Conservation (phyloP, 768 basidiomycete species). For the Mrakia frigida region DNA sequence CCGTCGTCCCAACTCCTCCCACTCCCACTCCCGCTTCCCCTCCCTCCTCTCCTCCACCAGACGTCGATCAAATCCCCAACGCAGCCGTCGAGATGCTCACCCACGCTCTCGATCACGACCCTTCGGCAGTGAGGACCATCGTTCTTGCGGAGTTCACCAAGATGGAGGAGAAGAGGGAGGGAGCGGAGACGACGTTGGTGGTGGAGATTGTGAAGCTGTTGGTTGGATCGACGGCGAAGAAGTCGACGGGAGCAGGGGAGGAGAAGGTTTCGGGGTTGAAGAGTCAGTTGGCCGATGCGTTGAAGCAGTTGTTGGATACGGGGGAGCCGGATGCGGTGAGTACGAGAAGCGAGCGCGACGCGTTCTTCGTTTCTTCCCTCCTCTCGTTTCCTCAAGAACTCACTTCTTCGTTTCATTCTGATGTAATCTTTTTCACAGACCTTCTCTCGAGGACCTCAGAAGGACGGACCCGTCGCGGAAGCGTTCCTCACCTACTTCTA, state of each 20-base stretch:
- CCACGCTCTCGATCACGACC: conserved; percentile 81
- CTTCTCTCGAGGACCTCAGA: conserved; percentile 35
- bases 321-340: conserved; percentile 39
- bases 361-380: too few species aligned
- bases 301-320: conserved; percentile 76
- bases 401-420: too few species aligned
- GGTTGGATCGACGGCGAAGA: conserved; percentile 53
- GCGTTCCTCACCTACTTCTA: conserved; percentile 92
- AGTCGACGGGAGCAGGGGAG: neutral
- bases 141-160: conserved; percentile 51
- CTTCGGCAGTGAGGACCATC: conserved; percentile 76
- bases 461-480: conserved; percentile 78
- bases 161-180: conserved; percentile 36
- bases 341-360: neutral
- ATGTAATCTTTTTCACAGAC: too few species aligned
- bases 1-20: neutral
- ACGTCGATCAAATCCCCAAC: conserved; percentile 56
- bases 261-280: conserved; percentile 60
- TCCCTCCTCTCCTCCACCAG: neutral
- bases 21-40: too few species aligned
- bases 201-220: conserved; percentile 70
- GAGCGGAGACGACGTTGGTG: conserved; percentile 55
- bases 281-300: conserved; percentile 80
- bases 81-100: conserved; percentile 81
- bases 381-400: too few species aligned